Evolutionary conservation across 2,329 filamentous ascomycete genomes (phyloP).

Genomic region (Fusarium sp.): DNA sequence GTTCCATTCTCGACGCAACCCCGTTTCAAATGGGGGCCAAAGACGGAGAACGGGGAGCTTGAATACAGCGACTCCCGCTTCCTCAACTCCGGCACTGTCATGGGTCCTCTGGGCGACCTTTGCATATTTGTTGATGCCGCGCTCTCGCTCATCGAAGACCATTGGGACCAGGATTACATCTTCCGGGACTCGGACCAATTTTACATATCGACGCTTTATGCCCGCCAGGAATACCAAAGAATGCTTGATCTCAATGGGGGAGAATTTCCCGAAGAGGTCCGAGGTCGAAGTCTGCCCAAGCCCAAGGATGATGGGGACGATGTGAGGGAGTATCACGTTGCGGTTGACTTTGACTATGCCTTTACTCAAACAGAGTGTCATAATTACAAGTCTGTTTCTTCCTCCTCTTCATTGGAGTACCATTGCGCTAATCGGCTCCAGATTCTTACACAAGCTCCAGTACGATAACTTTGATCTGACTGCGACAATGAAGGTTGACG

Average conservation of each 20-base stretch:
- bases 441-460: slow-evolving; percentile 56
- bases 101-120: slow-evolving; percentile 37
- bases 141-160: slow-evolving; percentile 15
- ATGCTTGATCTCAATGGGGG: slow-evolving; percentile 24
- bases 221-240: slow-evolving; percentile 39
- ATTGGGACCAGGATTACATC: slow-evolving; percentile 12
- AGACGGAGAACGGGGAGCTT: slow-evolving; percentile 21
- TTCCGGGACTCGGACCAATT: slow-evolving; percentile 36
- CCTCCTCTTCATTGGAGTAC: no score
- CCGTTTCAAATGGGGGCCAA: slow-evolving; percentile 31
- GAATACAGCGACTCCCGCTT: slow-evolving; percentile 22
- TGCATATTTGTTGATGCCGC: slow-evolving; percentile 31
- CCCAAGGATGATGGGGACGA: slow-evolving; percentile 14
- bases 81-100: slow-evolving; percentile 40
- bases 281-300: slow-evolving; percentile 20
- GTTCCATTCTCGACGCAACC: slow-evolving; percentile 30
- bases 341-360: slow-evolving; percentile 43
- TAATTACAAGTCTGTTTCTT: slow-evolving; percentile 56
- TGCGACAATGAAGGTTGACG: slow-evolving; percentile 47
- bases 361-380: slow-evolving; percentile 61
- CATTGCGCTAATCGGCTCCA: neutral
- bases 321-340: slow-evolving; percentile 29
- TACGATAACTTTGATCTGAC: slow-evolving; percentile 53
- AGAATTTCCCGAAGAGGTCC: slow-evolving; percentile 21
- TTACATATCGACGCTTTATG: slow-evolving; percentile 35